Evolutionary conservation across 1,284 basidiomycete species (phyloP), one percentile per base, ranked within the genome.

Genomic region (Austropuccinia psidii): DNA sequence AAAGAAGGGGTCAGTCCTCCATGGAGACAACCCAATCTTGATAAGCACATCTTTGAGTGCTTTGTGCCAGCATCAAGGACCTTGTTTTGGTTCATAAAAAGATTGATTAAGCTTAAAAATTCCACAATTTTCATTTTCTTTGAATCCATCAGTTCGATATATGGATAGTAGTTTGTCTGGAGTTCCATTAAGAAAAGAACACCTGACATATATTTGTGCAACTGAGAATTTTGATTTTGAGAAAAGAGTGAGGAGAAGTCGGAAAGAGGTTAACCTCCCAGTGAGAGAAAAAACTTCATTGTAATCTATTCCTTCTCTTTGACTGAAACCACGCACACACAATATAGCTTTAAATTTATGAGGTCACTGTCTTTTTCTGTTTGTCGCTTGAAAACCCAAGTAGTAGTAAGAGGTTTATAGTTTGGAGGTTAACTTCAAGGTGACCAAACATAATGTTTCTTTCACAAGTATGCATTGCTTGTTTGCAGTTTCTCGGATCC

Each of bases 241-340:
- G 8, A 27, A 45, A 19, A 67, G 4, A 6, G 47, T 49, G 8
- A 67, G 64, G 4, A 67, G 27, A 33, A 41, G 33, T n/a, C 33
- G 11, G 6, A 67, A 27, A 29, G 64, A 35, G 17, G 64, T 35
- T 4, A 49, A 13, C 17, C 47, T 17, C 24, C 64, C 64, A 6
- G 64, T 54, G 5, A 31, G 64, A 52, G 64, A 41, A 39, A 52
- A 67, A 3, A 45, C 27, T 7, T 67, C 47, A 5, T 29, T 8
- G 21, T 67, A 67, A 19, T 67, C 64, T 31, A 50, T 29, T 6
- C 61, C 61, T 31, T 65, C 61, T 9, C 11, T 50, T 49, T 65
- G 61, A 24, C 4, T 15, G 29, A 67, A 67, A 37, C 45, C 64
- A 13, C 43, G 27, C 17, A 49, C 45, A 37, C 64, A 67, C n/a